Conservation (phyloP, 768 basidiomycete genomes). For the Rhodotorula toruloides region DNA sequence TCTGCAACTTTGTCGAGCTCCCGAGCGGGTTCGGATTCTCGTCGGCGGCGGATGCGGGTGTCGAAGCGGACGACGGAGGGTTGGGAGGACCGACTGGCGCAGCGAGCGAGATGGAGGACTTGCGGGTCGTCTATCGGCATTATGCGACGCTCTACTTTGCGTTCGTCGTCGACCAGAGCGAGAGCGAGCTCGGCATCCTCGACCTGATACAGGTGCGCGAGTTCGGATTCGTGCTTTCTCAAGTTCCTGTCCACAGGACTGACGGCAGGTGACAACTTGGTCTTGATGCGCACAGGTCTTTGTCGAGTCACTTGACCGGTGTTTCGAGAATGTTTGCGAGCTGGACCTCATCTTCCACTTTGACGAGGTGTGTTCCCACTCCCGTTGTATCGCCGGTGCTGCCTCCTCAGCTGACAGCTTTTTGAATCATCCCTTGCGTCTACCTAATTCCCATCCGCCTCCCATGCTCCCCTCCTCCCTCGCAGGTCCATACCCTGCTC, state of each 20-base stretch:
- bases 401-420: not conserved
- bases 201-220: conserved; percentile 90
- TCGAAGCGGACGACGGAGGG: too few relatives aligned
- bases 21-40: conserved; percentile 44
- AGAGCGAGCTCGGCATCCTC: conserved; percentile 92
- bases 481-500: conserved; percentile 88
- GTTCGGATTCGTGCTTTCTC: too few relatives aligned
- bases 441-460: not conserved
- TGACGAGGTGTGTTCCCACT: conserved; percentile 73
- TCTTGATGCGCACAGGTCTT: too few relatives aligned
- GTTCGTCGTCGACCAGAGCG: conserved; percentile 90
- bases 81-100: conserved; percentile 50
- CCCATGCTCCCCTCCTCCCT: not conserved
- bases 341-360: conserved; percentile 97
- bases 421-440: not conserved
- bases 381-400: too few relatives aligned
- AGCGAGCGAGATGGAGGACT: conserved; percentile 44
- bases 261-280: too few relatives aligned
- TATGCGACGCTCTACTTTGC: conserved; percentile 97
- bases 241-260: too few relatives aligned
- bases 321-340: conserved; percentile 98
- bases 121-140: conserved; percentile 86
- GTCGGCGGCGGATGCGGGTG: conserved; percentile 56
- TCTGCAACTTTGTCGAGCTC: conserved; percentile 94
- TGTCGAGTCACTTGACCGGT: conserved; percentile 89